Conservation (phyloP, 2,329 filamentous ascomycete genomes). For the Alternaria arborescens region DNA sequence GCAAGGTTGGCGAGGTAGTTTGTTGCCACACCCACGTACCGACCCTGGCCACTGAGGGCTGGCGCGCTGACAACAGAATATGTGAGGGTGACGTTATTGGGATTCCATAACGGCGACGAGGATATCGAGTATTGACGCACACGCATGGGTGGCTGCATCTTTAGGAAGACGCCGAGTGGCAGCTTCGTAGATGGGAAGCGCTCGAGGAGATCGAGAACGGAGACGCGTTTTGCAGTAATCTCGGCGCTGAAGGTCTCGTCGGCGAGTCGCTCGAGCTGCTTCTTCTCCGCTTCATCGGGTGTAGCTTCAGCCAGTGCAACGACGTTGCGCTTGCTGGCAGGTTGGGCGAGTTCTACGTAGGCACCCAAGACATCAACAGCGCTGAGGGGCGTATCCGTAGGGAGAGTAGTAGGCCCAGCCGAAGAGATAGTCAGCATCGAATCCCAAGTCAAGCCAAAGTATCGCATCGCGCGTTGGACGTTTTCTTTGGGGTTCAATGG, state of each 20-base stretch:
- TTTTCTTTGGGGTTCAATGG: slow-evolving; percentile 72
- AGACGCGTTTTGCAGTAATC: slow-evolving; percentile 64
- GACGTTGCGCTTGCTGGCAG: slow-evolving; percentile 72
- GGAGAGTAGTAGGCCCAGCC: slow-evolving; percentile 73
- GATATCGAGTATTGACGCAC: slow-evolving; percentile 83
- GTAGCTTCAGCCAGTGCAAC: slow-evolving; percentile 60
- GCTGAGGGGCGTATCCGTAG: slow-evolving; percentile 67
- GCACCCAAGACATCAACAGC: slow-evolving; percentile 71
- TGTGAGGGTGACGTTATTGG: slow-evolving; percentile 68
- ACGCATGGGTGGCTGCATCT: slow-evolving; percentile 78
- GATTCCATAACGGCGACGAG: slow-evolving; percentile 71
- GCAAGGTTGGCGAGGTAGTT: slow-evolving; percentile 54
- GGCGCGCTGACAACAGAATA: slow-evolving; percentile 71
- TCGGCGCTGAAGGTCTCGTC: slow-evolving; percentile 50
- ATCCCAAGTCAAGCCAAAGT: slow-evolving; percentile 75
- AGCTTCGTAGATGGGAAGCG: slow-evolving; percentile 65
- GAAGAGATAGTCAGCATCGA: slow-evolving; percentile 67
- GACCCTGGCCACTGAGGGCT: slow-evolving; percentile 56
- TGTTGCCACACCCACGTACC: slow-evolving; percentile 55
- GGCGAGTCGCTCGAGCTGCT: slow-evolving; percentile 59
- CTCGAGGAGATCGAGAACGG: slow-evolving; percentile 74
- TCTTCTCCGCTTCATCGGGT: slow-evolving; percentile 59
- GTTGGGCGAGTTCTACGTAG: slow-evolving; percentile 77
- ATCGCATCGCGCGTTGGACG: slow-evolving; percentile 69
- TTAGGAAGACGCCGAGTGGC: slow-evolving; percentile 72